Evolutionary conservation across 73 alveolate species (phyloP).

Genomic region (Tetrahymena elliotti): DNA sequence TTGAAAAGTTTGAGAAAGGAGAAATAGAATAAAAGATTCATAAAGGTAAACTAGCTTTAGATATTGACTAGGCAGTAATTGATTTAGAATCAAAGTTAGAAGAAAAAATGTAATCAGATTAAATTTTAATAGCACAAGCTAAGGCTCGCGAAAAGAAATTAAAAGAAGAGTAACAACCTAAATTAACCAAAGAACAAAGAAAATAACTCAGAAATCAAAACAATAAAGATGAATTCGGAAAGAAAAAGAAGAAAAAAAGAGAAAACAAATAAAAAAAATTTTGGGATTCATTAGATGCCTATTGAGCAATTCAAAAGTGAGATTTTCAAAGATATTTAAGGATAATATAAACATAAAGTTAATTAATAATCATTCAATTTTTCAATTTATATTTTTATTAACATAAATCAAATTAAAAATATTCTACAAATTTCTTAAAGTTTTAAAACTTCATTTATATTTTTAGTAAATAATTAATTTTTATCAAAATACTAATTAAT

Average conservation of each 20-base stretch:
- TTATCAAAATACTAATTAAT: too few species aligned
- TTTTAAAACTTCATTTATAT: too few species aligned
- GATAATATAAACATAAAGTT: too few species aligned
- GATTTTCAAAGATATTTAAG: too few species aligned
- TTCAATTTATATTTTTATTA: too few species aligned
- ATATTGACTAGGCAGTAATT: neutral
- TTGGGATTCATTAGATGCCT: neutral
- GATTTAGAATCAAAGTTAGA: neutral
- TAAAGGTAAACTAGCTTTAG: neutral
- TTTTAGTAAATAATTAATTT: too few species aligned
- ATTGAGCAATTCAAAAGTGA: neutral
- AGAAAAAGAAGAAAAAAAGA: neutral
- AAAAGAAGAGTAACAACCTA: neutral
- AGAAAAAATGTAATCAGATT: neutral
- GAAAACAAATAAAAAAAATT: neutral
- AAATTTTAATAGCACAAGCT: neutral
- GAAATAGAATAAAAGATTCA: neutral
- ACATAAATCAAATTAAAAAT: too few species aligned
- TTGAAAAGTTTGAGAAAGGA: neutral
- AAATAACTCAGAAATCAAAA: neutral
- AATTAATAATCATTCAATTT: too few species aligned
- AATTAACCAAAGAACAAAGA: neutral
- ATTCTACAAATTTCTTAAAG: too few species aligned
- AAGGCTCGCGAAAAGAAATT: neutral
- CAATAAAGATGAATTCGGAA: neutral